Base-by-base conservation (phyloP, 306 rosid species). In the Ochetophila trinervis region DNA sequence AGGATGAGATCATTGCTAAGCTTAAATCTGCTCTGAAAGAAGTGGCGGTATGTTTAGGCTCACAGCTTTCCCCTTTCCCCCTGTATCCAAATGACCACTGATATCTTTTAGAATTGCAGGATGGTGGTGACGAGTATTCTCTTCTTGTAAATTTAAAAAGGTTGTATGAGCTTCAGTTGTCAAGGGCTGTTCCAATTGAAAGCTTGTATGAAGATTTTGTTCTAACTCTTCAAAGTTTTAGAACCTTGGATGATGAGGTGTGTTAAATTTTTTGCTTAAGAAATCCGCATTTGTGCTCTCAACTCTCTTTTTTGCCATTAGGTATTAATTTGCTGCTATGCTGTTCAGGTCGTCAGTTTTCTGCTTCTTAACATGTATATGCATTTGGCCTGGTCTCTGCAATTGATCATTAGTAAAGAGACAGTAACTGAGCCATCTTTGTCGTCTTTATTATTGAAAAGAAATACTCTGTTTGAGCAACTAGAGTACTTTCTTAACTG, bases 111-210 rank as follows among this genome's bases (percentile, higher is more conserved):
- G 51, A 68, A 59, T 54, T 78, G 83, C 96, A 93, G 98, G 91
- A 82, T 76, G 98, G 97, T 67, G 98, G 81, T 66, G 98, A 93
- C 74, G 98, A 93, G 61, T 93, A 93, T 82, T 80, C 97, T 57
- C 96, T 93, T 79, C 91, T 93, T 76, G 97, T 93, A 74, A 93
- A 93, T 80, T 76, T 74, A 89, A 89, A 87, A 77, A 89, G 98
- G 82, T 59, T 93, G 84, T 86, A 89, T 78, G 97, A 87, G 83
- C 91, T 89, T 74, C 98, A 85, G 37, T 69, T 89, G 81, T 77
- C 87, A 53, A 84, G 79, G 79, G 73, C 74, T 36, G 91, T 89
- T 72, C 87, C 96, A 65, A 65, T 78, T 12, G 84, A 76, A 61
- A 78, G 55, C 78, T 54, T 89, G 60, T 86, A 81, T 73, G 93